phyloP scores from a whole-genome alignment of 805 yeast species.

The Cyberlindnera nakhonratchasimensis region DNA sequence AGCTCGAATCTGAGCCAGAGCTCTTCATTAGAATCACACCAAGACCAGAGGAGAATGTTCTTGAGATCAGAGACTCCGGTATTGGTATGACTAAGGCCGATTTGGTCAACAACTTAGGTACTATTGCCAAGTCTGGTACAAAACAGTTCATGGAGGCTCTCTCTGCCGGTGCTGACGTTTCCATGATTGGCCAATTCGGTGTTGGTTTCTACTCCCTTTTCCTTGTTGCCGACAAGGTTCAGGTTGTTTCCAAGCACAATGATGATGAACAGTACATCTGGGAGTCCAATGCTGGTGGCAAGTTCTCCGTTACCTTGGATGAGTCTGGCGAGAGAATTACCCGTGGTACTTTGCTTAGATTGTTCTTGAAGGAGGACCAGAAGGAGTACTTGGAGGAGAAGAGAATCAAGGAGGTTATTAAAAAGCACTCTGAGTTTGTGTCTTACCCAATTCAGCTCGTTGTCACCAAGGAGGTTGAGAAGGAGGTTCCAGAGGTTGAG shows the following conservation, averaged over 20 bases:
- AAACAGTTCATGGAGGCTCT: slow-evolving; percentile 99
- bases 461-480: slow-evolving; percentile 98
- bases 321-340: slow-evolving; percentile 79
- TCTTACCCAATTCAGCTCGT: slow-evolving; percentile 98
- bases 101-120: slow-evolving; percentile 98
- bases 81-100: slow-evolving; percentile 99
- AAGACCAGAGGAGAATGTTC: slow-evolving; percentile 85
- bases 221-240: slow-evolving; percentile 98
- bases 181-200: slow-evolving; percentile 99
- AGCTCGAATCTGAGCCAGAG: slow-evolving; percentile 93
- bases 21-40: slow-evolving; percentile 97
- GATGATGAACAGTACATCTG: slow-evolving; percentile 99
- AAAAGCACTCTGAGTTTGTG: slow-evolving; percentile 99
- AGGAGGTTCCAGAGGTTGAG: slow-evolving; percentile 88
- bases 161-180: slow-evolving; percentile 98
- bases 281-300: slow-evolving; percentile 99
- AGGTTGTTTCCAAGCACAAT: slow-evolving; percentile 96
- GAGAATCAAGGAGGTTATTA: slow-evolving; percentile 98
- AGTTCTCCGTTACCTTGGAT: slow-evolving; percentile 93
- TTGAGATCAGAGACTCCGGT: slow-evolving; percentile 99
- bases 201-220: slow-evolving; percentile 99
- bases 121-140: slow-evolving; percentile 99
- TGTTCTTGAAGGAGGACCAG: slow-evolving; percentile 98
- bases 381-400: slow-evolving; percentile 98
- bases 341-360: slow-evolving; percentile 94